A percentile compares a stretch with the other conserved stretches of the same genome.
phyloP scores from a whole-genome alignment of 345 rosid species.

The Punica granatum region DNA sequence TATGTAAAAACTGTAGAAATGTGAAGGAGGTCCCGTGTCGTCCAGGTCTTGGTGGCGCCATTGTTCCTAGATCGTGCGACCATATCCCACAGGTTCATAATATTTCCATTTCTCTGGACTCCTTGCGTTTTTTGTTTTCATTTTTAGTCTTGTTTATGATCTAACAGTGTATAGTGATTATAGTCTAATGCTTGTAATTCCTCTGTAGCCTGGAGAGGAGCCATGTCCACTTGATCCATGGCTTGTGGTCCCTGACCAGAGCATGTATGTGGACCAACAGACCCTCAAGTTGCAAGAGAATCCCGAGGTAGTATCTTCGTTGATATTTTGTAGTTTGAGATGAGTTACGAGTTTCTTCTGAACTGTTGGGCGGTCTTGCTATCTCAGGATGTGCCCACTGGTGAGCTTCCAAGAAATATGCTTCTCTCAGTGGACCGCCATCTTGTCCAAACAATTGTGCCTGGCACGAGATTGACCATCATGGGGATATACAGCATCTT shows the following conservation, averaged over 20 bases:
- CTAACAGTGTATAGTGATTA: slow-evolving; percentile 1
- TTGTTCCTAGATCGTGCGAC: slow-evolving; percentile 89
- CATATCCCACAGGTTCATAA: slow-evolving; percentile 75
- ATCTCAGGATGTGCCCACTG: slow-evolving; percentile 89
- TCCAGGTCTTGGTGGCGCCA: slow-evolving; percentile 96
- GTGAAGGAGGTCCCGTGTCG: slow-evolving; percentile 73
- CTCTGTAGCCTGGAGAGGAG: slow-evolving; percentile 76
- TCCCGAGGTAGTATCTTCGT: slow-evolving; percentile 56
- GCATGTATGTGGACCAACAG: slow-evolving; percentile 95
- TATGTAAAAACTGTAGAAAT: slow-evolving; percentile 81
- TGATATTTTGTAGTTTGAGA: not conserved
- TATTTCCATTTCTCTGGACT: not conserved
- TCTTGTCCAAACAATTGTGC: slow-evolving; percentile 85
- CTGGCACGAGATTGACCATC: slow-evolving; percentile 84
- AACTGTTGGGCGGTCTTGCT: not conserved
- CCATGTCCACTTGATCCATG: slow-evolving; percentile 96
- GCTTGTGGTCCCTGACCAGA: slow-evolving; percentile 91
- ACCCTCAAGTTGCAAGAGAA: slow-evolving; percentile 92
- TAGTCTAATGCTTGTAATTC: slow-evolving; percentile 1
- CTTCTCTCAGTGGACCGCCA: slow-evolving; percentile 87
- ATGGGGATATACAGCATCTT: slow-evolving; percentile 95
- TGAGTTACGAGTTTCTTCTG: not conserved
- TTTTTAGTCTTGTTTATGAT: not conserved
- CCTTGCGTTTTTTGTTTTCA: not conserved
- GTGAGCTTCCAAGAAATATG: slow-evolving; percentile 98